phyloP scores from a whole-genome alignment of 305 asterid genomes.

The Fraxinus paxiana region DNA sequence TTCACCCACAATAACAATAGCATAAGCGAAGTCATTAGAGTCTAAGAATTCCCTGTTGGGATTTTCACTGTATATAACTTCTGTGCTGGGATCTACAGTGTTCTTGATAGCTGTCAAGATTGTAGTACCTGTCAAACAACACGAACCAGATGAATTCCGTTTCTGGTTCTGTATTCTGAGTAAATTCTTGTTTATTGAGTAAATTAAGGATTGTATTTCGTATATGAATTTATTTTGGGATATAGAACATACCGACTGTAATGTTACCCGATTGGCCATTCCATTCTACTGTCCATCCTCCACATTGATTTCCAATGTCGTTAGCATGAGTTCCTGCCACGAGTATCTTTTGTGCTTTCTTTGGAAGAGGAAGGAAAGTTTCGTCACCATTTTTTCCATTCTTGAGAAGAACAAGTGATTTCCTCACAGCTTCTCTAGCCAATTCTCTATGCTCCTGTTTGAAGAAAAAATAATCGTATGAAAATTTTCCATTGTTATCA shows the following conservation, averaged over 20 bases:
- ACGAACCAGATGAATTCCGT: not conserved
- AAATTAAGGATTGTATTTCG: not conserved
- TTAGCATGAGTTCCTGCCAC: slow-evolving; percentile 33
- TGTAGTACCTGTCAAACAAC: slow-evolving; percentile 33
- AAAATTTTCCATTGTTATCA: not conserved
- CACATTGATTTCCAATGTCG: slow-evolving; percentile 33
- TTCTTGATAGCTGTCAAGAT: slow-evolving; percentile 33
- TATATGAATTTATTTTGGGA: not conserved
- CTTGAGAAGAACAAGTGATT: slow-evolving; percentile 34
- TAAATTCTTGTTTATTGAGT: not conserved
- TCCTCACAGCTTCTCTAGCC: slow-evolving; percentile 37
- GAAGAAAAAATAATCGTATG: not conserved
- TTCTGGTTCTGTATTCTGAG: not conserved
- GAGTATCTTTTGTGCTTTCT: slow-evolving; percentile 27
- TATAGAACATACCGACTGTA: slow-evolving; percentile 21
- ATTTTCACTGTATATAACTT: slow-evolving; percentile 34
- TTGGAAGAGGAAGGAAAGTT: slow-evolving; percentile 26
- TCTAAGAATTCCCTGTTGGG: slow-evolving; percentile 29
- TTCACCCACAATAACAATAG: slow-evolving; percentile 45
- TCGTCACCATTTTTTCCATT: slow-evolving; percentile 15
- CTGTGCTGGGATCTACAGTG: slow-evolving; percentile 31
- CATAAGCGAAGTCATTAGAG: slow-evolving; percentile 27
- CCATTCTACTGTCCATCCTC: slow-evolving; percentile 36
- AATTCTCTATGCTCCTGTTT: slow-evolving; percentile 31
- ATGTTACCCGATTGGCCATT: slow-evolving; percentile 28